Percentiles rank a stretch among this genome's conserved stretches.
Conservation (phyloP, 768 basidiomycete species). For the Podaxis sp. region DNA sequence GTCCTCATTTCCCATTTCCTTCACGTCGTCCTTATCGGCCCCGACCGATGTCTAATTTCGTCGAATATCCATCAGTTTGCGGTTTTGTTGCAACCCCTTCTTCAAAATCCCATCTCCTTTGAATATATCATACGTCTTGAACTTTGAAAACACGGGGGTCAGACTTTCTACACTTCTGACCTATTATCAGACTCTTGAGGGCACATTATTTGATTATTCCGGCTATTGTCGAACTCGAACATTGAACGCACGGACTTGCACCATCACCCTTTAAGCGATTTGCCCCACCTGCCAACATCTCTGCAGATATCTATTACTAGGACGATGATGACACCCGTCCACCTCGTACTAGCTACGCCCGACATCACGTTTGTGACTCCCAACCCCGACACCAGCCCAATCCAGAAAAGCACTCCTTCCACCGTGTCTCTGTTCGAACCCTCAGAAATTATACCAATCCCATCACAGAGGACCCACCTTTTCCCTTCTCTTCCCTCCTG, state of each 20-base stretch:
- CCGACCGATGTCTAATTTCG: not conserved
- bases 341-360: not conserved
- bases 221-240: not conserved
- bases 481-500: not conserved
- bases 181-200: not conserved
- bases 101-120: not conserved
- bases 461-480: not conserved
- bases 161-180: not conserved
- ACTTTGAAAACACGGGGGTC: too few species aligned
- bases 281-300: constrained; percentile 1
- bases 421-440: not conserved
- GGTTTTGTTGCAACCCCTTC: not conserved
- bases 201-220: not conserved
- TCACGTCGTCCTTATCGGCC: not conserved
- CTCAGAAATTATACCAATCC: not conserved
- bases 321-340: not conserved
- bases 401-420: not conserved
- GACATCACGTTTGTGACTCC: not conserved
- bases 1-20: not conserved
- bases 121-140: too few species aligned
- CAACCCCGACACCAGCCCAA: not conserved
- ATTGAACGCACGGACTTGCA: not conserved
- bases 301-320: not conserved
- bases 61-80: not conserved
- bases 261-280: not conserved